Base-by-base conservation (phyloP, 768 basidiomycete genomes). In the Coprinopsis strossmayeri region DNA sequence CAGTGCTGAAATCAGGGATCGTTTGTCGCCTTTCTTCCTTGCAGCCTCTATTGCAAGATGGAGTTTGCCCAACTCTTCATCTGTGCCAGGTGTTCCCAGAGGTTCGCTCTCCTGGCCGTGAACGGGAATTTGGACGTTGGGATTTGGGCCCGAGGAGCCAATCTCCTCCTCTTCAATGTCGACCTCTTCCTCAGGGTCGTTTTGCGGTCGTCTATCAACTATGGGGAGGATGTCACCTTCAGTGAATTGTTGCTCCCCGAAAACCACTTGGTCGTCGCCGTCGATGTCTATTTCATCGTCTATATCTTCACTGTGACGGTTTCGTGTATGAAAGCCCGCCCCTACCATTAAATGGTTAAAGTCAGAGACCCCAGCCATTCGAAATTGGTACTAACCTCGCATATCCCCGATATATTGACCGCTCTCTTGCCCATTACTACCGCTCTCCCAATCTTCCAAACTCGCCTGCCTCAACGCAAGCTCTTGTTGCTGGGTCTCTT, bases 221-320 rank as follows among this genome's bases (percentile, higher is more conserved):
- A 64, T 60, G 41, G 67, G 68, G 11, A 86, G 64, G 27, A 90
- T 68, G 56, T 91, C 88, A 2, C 71, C 72, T 61, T 90, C 87
- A 9, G 80, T 82, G 61, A 91, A 91, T 58, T 91, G 89, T 0
- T 76, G 71, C 15, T 77, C 75, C 1, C 88, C 88, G 57, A 79
- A 91, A 1, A 73, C 57, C 2, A 60, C 74, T 47, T 80, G 73
- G 58, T 88, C 87, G 48, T 86, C 85, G 2, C 88, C 87, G 49
- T 89, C 88, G 9, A 90, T 69, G 49, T 91, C 89, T 9, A 91
- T 71, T 39, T 89, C 88, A 15, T 85, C 87, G 25, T 91, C 89
- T 1, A 86, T 73, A 50, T 89, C 87, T 51, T 73, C 67, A 15
- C 74, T 69, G n/a, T 71, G 61, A 21, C 65, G 67, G 52, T 78